Evolutionary conservation across 768 basidiomycete genomes (phyloP).

Genomic region (Pisolithus orientalis): DNA sequence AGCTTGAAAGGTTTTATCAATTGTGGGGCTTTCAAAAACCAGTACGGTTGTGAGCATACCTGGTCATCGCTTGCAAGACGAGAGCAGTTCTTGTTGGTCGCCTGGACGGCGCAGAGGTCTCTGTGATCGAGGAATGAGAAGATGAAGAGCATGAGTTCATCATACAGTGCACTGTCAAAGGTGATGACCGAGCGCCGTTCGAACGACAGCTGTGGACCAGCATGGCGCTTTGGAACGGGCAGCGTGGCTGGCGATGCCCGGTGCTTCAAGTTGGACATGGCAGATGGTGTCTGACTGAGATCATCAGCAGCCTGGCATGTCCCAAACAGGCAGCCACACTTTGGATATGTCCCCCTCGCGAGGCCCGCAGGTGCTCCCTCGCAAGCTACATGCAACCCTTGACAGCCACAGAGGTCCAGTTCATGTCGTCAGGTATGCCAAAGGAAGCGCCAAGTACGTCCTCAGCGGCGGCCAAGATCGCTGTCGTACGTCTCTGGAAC

Average conservation of each 20-base stretch:
- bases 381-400: slow-evolving; percentile 59
- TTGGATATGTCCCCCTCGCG: slow-evolving; percentile 47
- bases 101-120: slow-evolving; percentile 63
- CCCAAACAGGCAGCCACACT: not conserved
- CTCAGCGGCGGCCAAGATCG: slow-evolving; percentile 94
- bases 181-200: slow-evolving; percentile 21
- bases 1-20: slow-evolving; percentile 32
- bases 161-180: slow-evolving; percentile 58
- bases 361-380: slow-evolving; percentile 47
- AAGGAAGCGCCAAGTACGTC: slow-evolving; percentile 81
- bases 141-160: slow-evolving; percentile 69
- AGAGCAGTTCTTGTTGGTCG: slow-evolving; percentile 59
- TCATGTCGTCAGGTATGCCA: slow-evolving; percentile 87
- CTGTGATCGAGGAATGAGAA: slow-evolving; percentile 63
- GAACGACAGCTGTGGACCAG: slow-evolving; percentile 15
- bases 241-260: slow-evolving; percentile 40
- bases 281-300: not conserved
- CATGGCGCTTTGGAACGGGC: slow-evolving; percentile 56
- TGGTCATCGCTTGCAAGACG: slow-evolving; percentile 64
- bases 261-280: slow-evolving; percentile 43
- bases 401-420: slow-evolving; percentile 75
- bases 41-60: slow-evolving; percentile 29
- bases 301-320: not conserved
- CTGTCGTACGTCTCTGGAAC: slow-evolving; percentile 87
- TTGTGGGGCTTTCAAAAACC: slow-evolving; percentile 1